Evolutionary conservation across 768 basidiomycete species (phyloP), one percentile per base, ranked within the genome.

Genomic region (Podaxis sp.): DNA sequence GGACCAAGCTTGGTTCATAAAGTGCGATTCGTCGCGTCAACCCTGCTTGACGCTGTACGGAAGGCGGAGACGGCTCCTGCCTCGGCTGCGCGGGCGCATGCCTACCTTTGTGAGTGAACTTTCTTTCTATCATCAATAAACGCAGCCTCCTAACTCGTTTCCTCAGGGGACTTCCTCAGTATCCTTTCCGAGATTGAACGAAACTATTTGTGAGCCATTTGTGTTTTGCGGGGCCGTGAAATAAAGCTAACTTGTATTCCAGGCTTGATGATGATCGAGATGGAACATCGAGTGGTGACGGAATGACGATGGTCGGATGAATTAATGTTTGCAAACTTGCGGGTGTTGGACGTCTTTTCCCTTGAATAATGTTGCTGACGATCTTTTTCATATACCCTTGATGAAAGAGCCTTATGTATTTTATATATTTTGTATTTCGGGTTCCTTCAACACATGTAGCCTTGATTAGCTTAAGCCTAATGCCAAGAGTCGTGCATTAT

Each of bases 1-100:
- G 92, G 92, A 3, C 91, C 91, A 4, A 92, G 90, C 60, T 76
- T 93, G 79, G 90, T 96, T 15, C 89, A 92, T 72, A 96, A 96
- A 82, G 93, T 96, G 65, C 88, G 95, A 63, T 96, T 94, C 72
- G 93, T 96, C 40, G 95, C 95, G 15, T 95, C 93, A 12, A 94
- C 93, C 2, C 77, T 96, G 57, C 80, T 96, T 63, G 93, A 95
- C 71, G 86, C 91, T 17, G 89, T 96, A 38, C 82, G 88, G 55
- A 89, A 90, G 74, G 90, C 87, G 53, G 90, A 92, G 70, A 90
- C 86, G 6, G 88, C 89, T 13, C 90, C 90, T 61, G 89, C 84
- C 5, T 90, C 87, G 49, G 92, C 92, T 49, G 90, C 91, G 46
- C 84, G 93, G 40, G 95, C 94, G 2, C 91, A 95, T 69, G 89